Conservation (phyloP, 352 stramenopile species). For the Pythium utonaiense region DNA sequence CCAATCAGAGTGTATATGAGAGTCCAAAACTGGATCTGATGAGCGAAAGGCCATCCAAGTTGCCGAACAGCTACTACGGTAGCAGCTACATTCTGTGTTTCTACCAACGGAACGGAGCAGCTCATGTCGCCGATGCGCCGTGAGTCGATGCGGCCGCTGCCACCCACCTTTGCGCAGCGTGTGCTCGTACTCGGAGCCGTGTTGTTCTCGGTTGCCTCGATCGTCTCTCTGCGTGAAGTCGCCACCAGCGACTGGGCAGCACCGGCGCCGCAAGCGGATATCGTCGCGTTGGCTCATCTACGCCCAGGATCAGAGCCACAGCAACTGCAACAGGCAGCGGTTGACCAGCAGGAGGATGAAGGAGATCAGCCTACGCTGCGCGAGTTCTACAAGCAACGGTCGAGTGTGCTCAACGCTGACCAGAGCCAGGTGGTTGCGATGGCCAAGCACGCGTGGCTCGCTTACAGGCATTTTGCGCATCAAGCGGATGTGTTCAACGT, state of each 20-base stretch:
- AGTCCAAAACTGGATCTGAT: background rate
- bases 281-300: background rate
- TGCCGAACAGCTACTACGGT: background rate
- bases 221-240: slow-evolving; percentile 12
- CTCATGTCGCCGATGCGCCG: background rate
- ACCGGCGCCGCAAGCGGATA: background rate
- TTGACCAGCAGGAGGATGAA: slow-evolving; percentile 1
- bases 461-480: slow-evolving; percentile 37
- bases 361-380: slow-evolving; percentile 4
- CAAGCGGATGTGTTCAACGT: slow-evolving; percentile 44
- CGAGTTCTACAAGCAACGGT: slow-evolving; percentile 16
- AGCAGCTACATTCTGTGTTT: background rate
- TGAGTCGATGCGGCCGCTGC: slow-evolving; percentile 7
- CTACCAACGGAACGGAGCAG: background rate
- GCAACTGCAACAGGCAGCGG: background rate
- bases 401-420: slow-evolving; percentile 31
- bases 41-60: background rate
- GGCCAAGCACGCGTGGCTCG: slow-evolving; percentile 51
- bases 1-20: background rate
- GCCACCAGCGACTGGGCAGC: slow-evolving; percentile 11
- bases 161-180: slow-evolving; percentile 6
- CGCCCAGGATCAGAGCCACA: background rate
- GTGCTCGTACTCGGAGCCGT: slow-evolving; percentile 8
- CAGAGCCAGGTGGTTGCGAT: slow-evolving; percentile 47
- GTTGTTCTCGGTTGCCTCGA: slow-evolving; percentile 9